phyloP scores from a whole-genome alignment of 1,284 basidiomycete genomes.

The Hortiboletus rubellus region DNA sequence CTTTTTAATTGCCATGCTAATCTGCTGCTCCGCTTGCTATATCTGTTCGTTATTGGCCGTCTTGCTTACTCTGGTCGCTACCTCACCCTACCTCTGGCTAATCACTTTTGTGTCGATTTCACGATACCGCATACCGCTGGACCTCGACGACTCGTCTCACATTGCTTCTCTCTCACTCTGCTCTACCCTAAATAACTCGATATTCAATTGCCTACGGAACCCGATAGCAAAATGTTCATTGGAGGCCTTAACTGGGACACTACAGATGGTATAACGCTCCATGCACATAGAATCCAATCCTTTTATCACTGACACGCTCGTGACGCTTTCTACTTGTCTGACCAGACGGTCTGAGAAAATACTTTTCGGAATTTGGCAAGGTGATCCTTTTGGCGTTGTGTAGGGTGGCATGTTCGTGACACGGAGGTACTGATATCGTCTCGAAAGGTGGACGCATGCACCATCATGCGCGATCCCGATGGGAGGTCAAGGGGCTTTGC shows the following conservation, averaged over 20 bases:
- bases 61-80: conserved; percentile 39
- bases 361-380: conserved; percentile 74
- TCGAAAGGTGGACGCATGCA: conserved; percentile 79
- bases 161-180: conserved; percentile 24
- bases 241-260: conserved; percentile 98
- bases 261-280: conserved; percentile 78
- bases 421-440: conserved; percentile 16
- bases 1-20: conserved; percentile 33
- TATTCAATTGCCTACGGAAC: conserved; percentile 38
- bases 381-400: conserved; percentile 34
- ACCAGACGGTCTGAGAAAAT: conserved; percentile 68
- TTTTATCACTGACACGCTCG: conserved; percentile 40
- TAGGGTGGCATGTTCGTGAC: neutral
- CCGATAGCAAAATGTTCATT: conserved; percentile 95
- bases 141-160: conserved; percentile 31
- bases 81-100: conserved; percentile 38
- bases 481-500: conserved; percentile 94
- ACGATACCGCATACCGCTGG: conserved; percentile 37
- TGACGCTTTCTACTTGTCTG: conserved; percentile 31
- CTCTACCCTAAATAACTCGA: conserved; percentile 36
- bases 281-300: conserved; percentile 38
- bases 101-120: conserved; percentile 38
- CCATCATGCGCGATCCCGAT: conserved; percentile 92
- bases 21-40: conserved; percentile 30
- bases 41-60: conserved; percentile 40